A percentile compares a stretch with the other conserved stretches of the same genome.
These are phyloP conservation scores for Herpetomonas samuelpessoai DNA, from an alignment of 208 protist genomes.

Conservation along the genomic window DNA sequence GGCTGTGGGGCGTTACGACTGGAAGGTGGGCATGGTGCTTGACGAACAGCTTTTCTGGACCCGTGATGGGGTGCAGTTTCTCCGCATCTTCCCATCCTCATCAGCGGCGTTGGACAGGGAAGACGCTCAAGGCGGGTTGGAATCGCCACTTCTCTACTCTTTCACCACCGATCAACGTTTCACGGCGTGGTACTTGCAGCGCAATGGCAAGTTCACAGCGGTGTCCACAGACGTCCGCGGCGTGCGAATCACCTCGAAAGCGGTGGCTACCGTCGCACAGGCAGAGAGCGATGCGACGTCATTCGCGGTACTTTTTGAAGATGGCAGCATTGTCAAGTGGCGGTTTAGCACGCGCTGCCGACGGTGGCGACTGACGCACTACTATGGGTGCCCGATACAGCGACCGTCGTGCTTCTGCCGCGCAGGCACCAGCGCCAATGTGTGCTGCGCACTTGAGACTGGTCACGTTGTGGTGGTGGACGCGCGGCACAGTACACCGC, in stretches of 20 bases:
- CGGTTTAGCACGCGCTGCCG: slow-evolving; percentile 36
- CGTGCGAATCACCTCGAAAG: slow-evolving; percentile 60
- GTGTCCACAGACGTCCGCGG: slow-evolving; percentile 67
- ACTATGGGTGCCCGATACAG: slow-evolving; percentile 38
- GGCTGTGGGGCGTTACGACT: slow-evolving; percentile 78
- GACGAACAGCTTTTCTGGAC: slow-evolving; percentile 76
- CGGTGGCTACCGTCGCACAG: slow-evolving; percentile 59
- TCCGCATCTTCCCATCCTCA: slow-evolving; percentile 66
- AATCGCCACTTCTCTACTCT: slow-evolving; percentile 72
- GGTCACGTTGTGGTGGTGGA: slow-evolving; percentile 74
- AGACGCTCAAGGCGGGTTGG: background rate
- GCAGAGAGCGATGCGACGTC: slow-evolving; percentile 37
- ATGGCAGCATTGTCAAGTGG: slow-evolving; percentile 74
- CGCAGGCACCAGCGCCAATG: slow-evolving; percentile 27
- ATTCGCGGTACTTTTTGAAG: slow-evolving; percentile 76
- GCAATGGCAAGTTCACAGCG: slow-evolving; percentile 40
- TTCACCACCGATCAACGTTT: slow-evolving; percentile 74
- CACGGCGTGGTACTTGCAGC: slow-evolving; percentile 60
- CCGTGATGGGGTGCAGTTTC: slow-evolving; percentile 62
- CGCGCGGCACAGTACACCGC: slow-evolving; percentile 37
- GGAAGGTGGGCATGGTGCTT: slow-evolving; percentile 61
- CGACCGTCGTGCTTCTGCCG: slow-evolving; percentile 45
- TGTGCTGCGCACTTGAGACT: slow-evolving; percentile 66
- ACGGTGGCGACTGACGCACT: slow-evolving; percentile 52
- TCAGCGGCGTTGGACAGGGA: slow-evolving; percentile 5